Conservation (phyloP, 345 rosid species). For the Euphorbia lathyris region DNA sequence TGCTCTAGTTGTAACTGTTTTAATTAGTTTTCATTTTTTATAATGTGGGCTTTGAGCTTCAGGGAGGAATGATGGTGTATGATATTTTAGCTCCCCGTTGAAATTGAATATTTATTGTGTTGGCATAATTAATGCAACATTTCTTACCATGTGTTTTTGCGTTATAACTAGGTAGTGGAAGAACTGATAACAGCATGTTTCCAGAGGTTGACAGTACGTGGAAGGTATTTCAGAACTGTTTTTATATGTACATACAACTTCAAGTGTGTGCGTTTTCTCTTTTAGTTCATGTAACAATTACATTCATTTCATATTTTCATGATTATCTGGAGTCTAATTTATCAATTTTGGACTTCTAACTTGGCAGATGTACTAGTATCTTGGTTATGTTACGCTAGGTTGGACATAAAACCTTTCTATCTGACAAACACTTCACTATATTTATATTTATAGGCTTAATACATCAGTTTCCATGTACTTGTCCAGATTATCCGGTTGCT, state of each 20-base stretch:
- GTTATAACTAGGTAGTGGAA: slow-evolving; percentile 47
- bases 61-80: too few relatives aligned
- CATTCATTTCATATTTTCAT: background rate
- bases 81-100: background rate
- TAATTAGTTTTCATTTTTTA: too few relatives aligned
- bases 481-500: too few relatives aligned
- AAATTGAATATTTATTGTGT: background rate
- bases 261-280: background rate
- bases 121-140: background rate
- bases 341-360: background rate
- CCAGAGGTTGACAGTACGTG: slow-evolving; percentile 96
- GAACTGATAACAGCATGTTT: slow-evolving; percentile 68
- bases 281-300: background rate
- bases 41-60: background rate
- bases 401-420: background rate
- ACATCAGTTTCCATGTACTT: too few relatives aligned
- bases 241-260: slow-evolving; percentile 6
- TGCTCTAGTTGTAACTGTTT: too few relatives aligned
- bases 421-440: too few relatives aligned
- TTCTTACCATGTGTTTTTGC: slow-evolving; percentile 14
- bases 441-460: too few relatives aligned
- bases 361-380: background rate
- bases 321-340: background rate
- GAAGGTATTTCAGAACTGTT: slow-evolving; percentile 60
- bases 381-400: background rate